Conservation (phyloP, 768 basidiomycete species). For the Boletus reticuloceps region DNA sequence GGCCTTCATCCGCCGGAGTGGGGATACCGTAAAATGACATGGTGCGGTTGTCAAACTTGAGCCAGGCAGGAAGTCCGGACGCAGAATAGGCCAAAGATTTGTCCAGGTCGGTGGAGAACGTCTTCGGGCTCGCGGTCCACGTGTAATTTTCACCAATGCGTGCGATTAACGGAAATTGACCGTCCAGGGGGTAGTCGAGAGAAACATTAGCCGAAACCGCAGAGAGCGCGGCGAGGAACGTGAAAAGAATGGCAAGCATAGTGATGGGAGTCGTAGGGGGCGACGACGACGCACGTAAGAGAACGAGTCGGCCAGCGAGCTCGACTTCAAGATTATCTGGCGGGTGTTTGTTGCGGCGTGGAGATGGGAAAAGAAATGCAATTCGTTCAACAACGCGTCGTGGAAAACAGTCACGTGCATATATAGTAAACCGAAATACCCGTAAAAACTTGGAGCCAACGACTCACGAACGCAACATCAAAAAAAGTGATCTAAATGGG, state of each 20-base stretch:
- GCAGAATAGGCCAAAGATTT: conserved; percentile 49
- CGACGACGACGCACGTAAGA: conserved; percentile 36
- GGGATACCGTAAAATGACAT: conserved; percentile 73
- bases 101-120: conserved; percentile 56
- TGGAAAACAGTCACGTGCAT: conserved; percentile 36
- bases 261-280: conserved; percentile 50
- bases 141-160: conserved; percentile 59
- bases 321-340: conserved; percentile 31
- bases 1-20: conserved; percentile 56
- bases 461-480: conserved; percentile 8
- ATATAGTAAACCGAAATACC: background rate
- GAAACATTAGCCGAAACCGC: conserved; percentile 44
- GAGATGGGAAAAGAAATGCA: conserved; percentile 9
- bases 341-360: background rate
- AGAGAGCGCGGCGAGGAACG: conserved; percentile 39
- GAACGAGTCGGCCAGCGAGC: conserved; percentile 61
- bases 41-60: conserved; percentile 61
- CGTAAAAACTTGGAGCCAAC: conserved; percentile 3
- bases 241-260: conserved; percentile 67
- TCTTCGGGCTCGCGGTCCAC: conserved; percentile 65
- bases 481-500: conserved; percentile 24
- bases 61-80: conserved; percentile 68
- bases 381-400: conserved; percentile 13
- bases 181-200: conserved; percentile 58
- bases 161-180: conserved; percentile 79